Conservation (phyloP, 179 eudicot genomes). For the Silene coronaria region DNA sequence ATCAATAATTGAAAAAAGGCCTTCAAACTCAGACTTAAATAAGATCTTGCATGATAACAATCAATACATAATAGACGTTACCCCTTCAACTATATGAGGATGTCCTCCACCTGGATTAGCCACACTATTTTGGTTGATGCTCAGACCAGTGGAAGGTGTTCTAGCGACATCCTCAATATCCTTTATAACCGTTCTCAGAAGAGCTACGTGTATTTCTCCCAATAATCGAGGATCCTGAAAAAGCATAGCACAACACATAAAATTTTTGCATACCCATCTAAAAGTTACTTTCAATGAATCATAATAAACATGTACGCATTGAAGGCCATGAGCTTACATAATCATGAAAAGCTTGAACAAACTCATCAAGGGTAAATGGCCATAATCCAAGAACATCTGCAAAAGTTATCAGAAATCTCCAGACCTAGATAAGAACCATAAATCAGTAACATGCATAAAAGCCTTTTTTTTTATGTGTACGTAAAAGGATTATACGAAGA, state of each 20-base stretch:
- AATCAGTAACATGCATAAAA: neutral
- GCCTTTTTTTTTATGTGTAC: no score
- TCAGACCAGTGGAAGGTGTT: conserved; percentile 59
- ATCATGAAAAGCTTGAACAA: conserved; percentile 86
- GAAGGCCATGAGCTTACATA: conserved; percentile 45
- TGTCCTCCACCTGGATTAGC: conserved; percentile 80
- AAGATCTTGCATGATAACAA: neutral
- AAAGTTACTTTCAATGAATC: neutral
- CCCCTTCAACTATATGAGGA: conserved; percentile 93
- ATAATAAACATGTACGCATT: neutral
- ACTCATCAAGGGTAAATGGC: conserved; percentile 95
- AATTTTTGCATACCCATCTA: neutral
- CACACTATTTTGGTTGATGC: conserved; percentile 48
- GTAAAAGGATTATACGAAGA: no score
- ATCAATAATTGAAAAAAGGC: neutral
- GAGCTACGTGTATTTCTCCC: conserved; percentile 77
- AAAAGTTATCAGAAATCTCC: conserved; percentile 80
- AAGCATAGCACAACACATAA: conserved; percentile 14
- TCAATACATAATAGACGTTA: conserved; percentile 23
- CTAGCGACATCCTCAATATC: conserved; percentile 94
- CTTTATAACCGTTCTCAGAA: conserved; percentile 59
- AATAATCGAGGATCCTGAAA: conserved; percentile 72
- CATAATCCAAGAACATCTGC: conserved; percentile 85
- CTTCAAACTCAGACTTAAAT: neutral
- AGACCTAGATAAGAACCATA: conserved; percentile 40